A percentile compares a stretch with the other conserved stretches of the same genome.
phyloP scores from a whole-genome alignment of 2,329 filamentous ascomycete species.

The Microsporum audouinii region DNA sequence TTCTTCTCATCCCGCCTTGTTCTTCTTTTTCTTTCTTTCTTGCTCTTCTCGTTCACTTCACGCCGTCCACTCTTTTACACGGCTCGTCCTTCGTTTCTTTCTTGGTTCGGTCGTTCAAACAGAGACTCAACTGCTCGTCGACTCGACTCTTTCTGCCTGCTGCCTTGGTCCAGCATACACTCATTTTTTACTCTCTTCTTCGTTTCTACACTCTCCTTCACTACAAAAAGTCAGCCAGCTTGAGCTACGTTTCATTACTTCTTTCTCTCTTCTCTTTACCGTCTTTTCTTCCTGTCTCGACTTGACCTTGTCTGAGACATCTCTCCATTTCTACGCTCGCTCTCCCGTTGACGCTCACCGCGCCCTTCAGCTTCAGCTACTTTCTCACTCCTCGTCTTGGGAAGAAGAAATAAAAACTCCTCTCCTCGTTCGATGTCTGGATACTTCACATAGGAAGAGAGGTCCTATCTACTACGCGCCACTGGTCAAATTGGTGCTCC shows the following conservation, averaged over 20 bases:
- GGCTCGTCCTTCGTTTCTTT: constrained; percentile 25
- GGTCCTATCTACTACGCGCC: neutral
- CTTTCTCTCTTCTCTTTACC: neutral
- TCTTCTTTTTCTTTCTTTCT: constrained; percentile 19
- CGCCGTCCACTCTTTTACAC: constrained; percentile 42
- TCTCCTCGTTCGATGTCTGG: constrained; percentile 5
- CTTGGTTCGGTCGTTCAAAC: constrained; percentile 4
- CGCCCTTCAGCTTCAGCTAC: neutral
- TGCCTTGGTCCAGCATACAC: constrained; percentile 16
- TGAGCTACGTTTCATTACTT: neutral
- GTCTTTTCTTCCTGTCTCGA: neutral
- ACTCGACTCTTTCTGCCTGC: constrained; percentile 7
- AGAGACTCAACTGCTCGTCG: constrained; percentile 4
- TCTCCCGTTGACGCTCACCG: neutral
- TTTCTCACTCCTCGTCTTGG: neutral
- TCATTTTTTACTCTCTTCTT: constrained; percentile 4
- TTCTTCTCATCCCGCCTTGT: constrained; percentile 13
- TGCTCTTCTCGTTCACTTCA: constrained; percentile 21
- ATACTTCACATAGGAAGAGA: constrained; percentile 2
- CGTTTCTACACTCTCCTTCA: neutral
- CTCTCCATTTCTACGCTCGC: neutral
- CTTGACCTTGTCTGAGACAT: neutral
- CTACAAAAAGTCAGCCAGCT: neutral
- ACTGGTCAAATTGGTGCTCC: constrained; percentile 1
- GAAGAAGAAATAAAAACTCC: neutral